These are phyloP conservation scores for Vigna nakashimae DNA, from an alignment of 306 rosid species.

Conservation along the genomic window DNA sequence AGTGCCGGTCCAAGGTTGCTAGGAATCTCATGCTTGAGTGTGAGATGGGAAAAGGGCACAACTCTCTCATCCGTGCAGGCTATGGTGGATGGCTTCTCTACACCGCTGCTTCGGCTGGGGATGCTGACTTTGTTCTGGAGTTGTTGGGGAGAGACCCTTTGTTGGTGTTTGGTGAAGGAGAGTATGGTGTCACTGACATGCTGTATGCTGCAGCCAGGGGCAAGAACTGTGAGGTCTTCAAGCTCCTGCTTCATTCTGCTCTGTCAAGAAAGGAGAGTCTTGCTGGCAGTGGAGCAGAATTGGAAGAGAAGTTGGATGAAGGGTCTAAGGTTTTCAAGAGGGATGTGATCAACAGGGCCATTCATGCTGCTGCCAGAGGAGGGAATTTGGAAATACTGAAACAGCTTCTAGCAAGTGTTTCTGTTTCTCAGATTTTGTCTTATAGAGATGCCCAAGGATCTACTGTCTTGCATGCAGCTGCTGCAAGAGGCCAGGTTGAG, in stretches of 20 bases:
- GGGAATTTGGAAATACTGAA: slow-evolving; percentile 82
- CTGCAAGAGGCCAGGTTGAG: slow-evolving; percentile 89
- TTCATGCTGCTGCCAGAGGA: slow-evolving; percentile 94
- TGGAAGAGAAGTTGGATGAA: slow-evolving; percentile 51
- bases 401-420: slow-evolving; percentile 48
- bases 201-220: slow-evolving; percentile 91
- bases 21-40: slow-evolving; percentile 71
- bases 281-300: slow-evolving; percentile 44
- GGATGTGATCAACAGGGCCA: slow-evolving; percentile 85
- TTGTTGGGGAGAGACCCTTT: slow-evolving; percentile 71
- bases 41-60: slow-evolving; percentile 56
- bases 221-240: slow-evolving; percentile 72
- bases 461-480: slow-evolving; percentile 81
- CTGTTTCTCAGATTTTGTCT: slow-evolving; percentile 58
- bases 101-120: slow-evolving; percentile 95
- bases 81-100: slow-evolving; percentile 98
- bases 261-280: slow-evolving; percentile 54
- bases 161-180: slow-evolving; percentile 92
- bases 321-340: slow-evolving; percentile 59
- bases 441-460: slow-evolving; percentile 80
- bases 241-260: slow-evolving; percentile 64
- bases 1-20: slow-evolving; percentile 75
- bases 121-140: slow-evolving; percentile 66
- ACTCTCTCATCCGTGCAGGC: slow-evolving; percentile 82
- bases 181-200: slow-evolving; percentile 88